Evolutionary conservation across 1,284 basidiomycete genomes (phyloP).

Genomic region (Moesziomyces globuligerus): DNA sequence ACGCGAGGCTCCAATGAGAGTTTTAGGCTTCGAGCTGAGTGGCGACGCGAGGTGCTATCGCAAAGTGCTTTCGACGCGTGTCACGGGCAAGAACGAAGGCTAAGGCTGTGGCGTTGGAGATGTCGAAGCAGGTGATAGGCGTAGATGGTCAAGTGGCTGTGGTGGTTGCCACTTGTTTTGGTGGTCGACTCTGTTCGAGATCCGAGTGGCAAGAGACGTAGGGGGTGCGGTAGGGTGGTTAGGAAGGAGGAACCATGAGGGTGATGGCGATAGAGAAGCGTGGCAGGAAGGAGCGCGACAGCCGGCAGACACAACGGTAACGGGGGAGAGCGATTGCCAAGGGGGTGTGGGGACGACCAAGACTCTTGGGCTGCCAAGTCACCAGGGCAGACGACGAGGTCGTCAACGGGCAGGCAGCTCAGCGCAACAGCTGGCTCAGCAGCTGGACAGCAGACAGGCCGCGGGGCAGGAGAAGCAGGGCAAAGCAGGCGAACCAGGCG

Average conservation of each 20-base stretch:
- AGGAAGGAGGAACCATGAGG: not conserved
- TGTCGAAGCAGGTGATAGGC: not conserved
- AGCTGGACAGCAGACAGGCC: too few relatives aligned
- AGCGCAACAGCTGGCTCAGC: too few relatives aligned
- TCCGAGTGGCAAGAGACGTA: not conserved
- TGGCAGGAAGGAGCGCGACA: not conserved
- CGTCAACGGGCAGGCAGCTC: too few relatives aligned
- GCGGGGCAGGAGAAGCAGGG: too few relatives aligned
- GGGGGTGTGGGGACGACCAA: too few relatives aligned
- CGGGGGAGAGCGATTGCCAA: not conserved
- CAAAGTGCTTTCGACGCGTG: too few relatives aligned
- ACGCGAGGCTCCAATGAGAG: too few relatives aligned
- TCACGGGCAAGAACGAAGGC: not conserved
- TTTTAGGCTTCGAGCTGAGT: too few relatives aligned
- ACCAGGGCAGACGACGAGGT: not conserved
- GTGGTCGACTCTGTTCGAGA: not conserved
- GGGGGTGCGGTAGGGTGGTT: not conserved
- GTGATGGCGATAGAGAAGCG: not conserved
- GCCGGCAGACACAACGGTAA: not conserved
- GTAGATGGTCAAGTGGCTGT: not conserved
- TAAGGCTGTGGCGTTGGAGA: not conserved
- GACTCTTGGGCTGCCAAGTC: too few relatives aligned
- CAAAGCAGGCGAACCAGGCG: too few relatives aligned
- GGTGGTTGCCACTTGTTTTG: not conserved
- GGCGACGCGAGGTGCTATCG: too few relatives aligned